phyloP scores from a whole-genome alignment of 2,329 filamentous ascomycete species.

The Alternaria postmessia region DNA sequence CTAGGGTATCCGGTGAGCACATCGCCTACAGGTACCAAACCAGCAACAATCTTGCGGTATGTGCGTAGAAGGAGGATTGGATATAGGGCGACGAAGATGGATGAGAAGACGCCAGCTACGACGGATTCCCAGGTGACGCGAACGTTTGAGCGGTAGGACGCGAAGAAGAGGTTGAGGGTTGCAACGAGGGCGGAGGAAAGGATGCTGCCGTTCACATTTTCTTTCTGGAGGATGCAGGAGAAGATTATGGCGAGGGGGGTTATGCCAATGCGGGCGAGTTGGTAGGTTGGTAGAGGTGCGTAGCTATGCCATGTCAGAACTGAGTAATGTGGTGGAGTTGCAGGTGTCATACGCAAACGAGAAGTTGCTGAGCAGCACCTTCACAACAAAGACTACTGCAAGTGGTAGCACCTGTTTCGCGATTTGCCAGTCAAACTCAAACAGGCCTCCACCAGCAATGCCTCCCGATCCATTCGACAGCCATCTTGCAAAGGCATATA shows the following conservation, averaged over 20 bases:
- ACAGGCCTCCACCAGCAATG: conserved; percentile 62
- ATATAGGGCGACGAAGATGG: conserved; percentile 61
- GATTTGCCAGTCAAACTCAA: conserved; percentile 61
- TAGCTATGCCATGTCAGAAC: conserved; percentile 50
- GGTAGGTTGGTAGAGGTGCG: conserved; percentile 61
- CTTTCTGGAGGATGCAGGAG: conserved; percentile 57
- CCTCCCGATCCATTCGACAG: conserved; percentile 55
- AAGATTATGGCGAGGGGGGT: conserved; percentile 60
- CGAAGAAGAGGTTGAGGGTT: conserved; percentile 61
- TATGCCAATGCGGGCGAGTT: conserved; percentile 61
- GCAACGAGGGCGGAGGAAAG: conserved; percentile 61
- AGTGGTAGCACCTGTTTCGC: conserved; percentile 59
- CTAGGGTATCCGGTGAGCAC: conserved; percentile 52
- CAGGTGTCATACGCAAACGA: conserved; percentile 58
- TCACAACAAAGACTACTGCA: conserved; percentile 60
- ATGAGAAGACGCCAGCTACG: conserved; percentile 62
- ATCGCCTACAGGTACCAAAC: conserved; percentile 56
- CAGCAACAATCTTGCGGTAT: conserved; percentile 57
- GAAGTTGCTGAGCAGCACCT: conserved; percentile 62
- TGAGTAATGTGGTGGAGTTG: not conserved
- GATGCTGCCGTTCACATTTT: conserved; percentile 57
- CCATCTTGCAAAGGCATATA: conserved; percentile 46
- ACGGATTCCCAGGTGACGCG: conserved; percentile 61
- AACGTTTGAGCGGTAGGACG: conserved; percentile 55
- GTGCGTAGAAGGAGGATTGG: conserved; percentile 61